Evolutionary conservation across 495 filamentous ascomycete species (phyloP).

Genomic region (Amorphotheca resinae): DNA sequence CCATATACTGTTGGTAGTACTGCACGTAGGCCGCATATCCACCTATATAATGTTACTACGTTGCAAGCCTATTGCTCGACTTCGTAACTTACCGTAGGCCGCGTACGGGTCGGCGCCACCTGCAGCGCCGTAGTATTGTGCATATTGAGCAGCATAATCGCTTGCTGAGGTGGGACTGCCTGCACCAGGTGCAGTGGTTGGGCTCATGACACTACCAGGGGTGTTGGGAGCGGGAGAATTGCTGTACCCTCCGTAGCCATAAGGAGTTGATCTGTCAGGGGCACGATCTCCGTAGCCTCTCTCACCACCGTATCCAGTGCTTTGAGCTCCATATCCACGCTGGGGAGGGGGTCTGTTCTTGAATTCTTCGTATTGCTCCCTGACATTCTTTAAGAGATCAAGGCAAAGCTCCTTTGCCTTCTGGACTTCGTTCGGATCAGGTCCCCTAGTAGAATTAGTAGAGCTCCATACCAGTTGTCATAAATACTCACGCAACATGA

Average conservation of each 20-base stretch:
- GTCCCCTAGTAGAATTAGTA: slow-evolving; percentile 48
- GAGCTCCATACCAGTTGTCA: background rate
- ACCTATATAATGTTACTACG: background rate
- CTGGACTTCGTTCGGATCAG: slow-evolving; percentile 75
- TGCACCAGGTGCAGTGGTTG: slow-evolving; percentile 26
- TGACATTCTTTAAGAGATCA: slow-evolving; percentile 73
- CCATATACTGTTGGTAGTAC: slow-evolving; percentile 49
- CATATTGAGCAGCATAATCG: slow-evolving; percentile 69
- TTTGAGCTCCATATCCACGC: slow-evolving; percentile 41
- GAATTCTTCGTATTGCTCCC: slow-evolving; percentile 74
- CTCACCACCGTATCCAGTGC: slow-evolving; percentile 23
- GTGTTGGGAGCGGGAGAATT: slow-evolving; percentile 28
- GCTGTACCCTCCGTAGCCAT: slow-evolving; percentile 28
- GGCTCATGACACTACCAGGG: slow-evolving; percentile 24
- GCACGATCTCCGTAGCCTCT: slow-evolving; percentile 22
- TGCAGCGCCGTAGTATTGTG: slow-evolving; percentile 52
- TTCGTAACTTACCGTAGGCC: slow-evolving; percentile 47
- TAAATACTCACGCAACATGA: slow-evolving; percentile 68
- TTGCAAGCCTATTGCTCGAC: background rate
- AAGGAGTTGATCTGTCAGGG: slow-evolving; percentile 18
- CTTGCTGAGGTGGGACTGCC: slow-evolving; percentile 30
- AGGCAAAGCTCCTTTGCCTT: slow-evolving; percentile 78
- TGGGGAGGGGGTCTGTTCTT: slow-evolving; percentile 73
- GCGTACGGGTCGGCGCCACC: slow-evolving; percentile 72
- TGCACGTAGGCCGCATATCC: slow-evolving; percentile 68